Evolutionary conservation across 2,329 filamentous ascomycete genomes (phyloP), one percentile per base, ranked within the genome.

Genomic region (Aspergillus chevalieri): DNA sequence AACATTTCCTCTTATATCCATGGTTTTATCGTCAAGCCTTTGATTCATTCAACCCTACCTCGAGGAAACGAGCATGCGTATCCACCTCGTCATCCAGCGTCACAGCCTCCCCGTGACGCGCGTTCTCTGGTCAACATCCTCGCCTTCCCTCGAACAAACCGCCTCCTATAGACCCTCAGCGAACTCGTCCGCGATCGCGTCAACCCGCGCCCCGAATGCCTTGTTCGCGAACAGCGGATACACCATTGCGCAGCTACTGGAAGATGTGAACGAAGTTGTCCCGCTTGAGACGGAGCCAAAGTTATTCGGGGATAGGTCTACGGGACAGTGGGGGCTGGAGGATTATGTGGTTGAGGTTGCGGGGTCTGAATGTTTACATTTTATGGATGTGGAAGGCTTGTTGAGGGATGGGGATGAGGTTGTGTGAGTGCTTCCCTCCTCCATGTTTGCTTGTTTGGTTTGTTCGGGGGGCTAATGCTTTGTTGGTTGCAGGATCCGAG

Each of bases 291-390:
- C 84, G 49, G 78, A 78, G 38, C 60, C 63, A 2, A 62, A 51
- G 17, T 49, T 59, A 22, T 61, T 64, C 36, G 38, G 9, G 3
- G 63, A 65, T 41, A 65, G 67, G 34, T 60, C 54, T 38, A 69
- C 67, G 44, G 69, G 71, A 7, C 65, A 89, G 52, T 95, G 89
- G 89, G 89, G 89, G 0, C 72, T 95, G 3, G 91, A 96, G 62
- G 89, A 96, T 65, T 97, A 97, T 67, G 81, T 81, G 7, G 88
- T 95, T 26, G 87, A 94, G 68, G 77, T 95, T 3, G 78, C 78
- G n/a, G 83, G 80, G 43, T 96, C 88, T 57, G 92, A 97, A 70
- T 93, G 89, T 60, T 71, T 96, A 49, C 92, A 96, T 71, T 97
- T 89, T 61, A 85, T 89, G 65, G 76, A 80, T 17, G 78, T 95